phyloP scores from a whole-genome alignment of 2,329 filamentous ascomycete genomes.

The Penicillium sp. region DNA sequence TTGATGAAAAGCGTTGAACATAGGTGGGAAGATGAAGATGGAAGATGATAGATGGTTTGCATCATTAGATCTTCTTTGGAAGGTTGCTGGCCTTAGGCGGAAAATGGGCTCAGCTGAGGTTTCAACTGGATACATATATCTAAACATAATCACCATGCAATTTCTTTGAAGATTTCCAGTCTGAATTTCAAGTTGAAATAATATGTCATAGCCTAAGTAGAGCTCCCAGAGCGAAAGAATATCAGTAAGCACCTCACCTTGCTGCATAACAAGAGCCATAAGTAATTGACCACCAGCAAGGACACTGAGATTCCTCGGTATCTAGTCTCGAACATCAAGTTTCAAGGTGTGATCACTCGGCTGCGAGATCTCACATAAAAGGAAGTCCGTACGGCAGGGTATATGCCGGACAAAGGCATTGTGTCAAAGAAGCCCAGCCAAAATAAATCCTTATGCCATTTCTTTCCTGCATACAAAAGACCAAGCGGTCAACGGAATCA shows the following conservation, averaged over 20 bases:
- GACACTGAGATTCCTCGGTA: no score
- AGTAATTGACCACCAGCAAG: not conserved
- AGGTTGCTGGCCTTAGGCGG: not conserved
- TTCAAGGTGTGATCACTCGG: not conserved
- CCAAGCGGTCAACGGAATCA: not conserved
- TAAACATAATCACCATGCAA: not conserved
- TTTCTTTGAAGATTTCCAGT: not conserved
- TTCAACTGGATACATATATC: not conserved
- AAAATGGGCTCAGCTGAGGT: not conserved
- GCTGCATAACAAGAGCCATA: not conserved
- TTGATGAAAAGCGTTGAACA: not conserved
- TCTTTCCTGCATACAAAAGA: not conserved
- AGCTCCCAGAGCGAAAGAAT: not conserved
- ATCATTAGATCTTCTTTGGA: not conserved
- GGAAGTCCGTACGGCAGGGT: not conserved
- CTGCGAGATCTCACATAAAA: not conserved
- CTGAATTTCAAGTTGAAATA: not conserved
- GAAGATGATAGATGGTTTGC: not conserved
- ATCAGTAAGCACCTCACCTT: not conserved
- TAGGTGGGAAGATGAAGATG: not conserved
- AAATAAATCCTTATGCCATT: not conserved
- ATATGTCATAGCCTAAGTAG: not conserved
- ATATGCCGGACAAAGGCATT: not conserved
- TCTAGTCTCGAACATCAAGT: not conserved
- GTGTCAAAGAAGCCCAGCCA: not conserved